Evolutionary conservation across 441 rosid genomes (phyloP), one percentile per base, ranked within the genome.

Genomic region (Syzygium malaccense): DNA sequence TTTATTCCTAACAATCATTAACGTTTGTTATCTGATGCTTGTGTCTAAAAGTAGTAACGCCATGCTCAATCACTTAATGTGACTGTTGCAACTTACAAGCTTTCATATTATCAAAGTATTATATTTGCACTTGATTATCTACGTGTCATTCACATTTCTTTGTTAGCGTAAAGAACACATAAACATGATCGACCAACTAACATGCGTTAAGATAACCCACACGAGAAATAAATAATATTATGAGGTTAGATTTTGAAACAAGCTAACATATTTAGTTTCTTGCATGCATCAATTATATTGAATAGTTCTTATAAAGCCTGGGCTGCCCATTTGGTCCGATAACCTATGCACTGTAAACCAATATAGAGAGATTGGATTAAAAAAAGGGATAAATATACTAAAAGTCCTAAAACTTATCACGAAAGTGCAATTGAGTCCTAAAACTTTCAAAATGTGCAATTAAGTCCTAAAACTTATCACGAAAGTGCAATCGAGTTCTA

Each of bases 181-280:
- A 26, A 58, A 58, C 64, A 58, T 14, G 3, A 58, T 58, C 2
- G 30, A 58, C 13, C 64, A 11, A 26, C 4, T 26, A 0, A 26
- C 64, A 58, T 1, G 4, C 2, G 0, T 26, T 30, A 64, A 30
- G 23, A 30, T 15, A 30, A 64, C 0, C 12, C 11, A 30, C 19
- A 30, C 0, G 0, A 64, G 3, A 15, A 30, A 17, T 4, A 17
- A 0, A 57, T 25, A 57, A 57, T 58, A 58, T 26, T 2, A 58
- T 58, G 7, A 26, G 14, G 30, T 58, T 58, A 2, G 0, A 57
- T 57, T 57, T 57, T 2, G n/a, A 57, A 4, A 25, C 62, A 25
- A 0, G 10, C 62, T 57, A 25, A 25, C 14, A 25, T 57, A 26
- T 25, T 57, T 57, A 57, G 14, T 5, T 25, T 57, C 62, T 57